phyloP scores from a whole-genome alignment of 2,329 filamentous ascomycete genomes.

The Paraphoma chrysanthemicola region DNA sequence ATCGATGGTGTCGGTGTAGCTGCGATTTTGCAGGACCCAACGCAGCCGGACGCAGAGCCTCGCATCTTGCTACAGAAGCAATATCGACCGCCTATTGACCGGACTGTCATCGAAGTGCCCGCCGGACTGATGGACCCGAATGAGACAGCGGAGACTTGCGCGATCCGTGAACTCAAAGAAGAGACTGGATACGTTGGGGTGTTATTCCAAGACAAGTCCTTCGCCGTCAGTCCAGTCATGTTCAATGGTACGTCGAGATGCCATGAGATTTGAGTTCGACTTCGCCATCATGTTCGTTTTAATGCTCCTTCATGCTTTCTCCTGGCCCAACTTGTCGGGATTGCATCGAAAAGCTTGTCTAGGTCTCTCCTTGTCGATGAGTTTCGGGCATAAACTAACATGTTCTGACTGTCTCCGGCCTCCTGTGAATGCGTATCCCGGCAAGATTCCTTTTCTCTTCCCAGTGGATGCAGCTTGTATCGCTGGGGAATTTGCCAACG shows the following conservation, averaged over 20 bases:
- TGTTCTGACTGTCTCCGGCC: too few species aligned
- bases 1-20: conserved; percentile 79
- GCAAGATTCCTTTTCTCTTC: too few species aligned
- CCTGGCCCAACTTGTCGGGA: too few species aligned
- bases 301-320: neutral
- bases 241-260: conserved; percentile 48
- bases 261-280: neutral
- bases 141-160: conserved; percentile 64
- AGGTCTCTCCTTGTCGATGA: too few species aligned
- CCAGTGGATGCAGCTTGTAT: too few species aligned
- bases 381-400: too few species aligned
- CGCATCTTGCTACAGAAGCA: conserved; percentile 55
- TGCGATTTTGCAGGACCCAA: conserved; percentile 63
- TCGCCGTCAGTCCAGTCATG: conserved; percentile 50
- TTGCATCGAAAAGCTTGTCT: neutral
- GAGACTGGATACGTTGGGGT: conserved; percentile 69
- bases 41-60: conserved; percentile 37
- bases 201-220: conserved; percentile 37
- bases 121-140: conserved; percentile 67
- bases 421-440: too few species aligned
- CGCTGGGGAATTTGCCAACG: too few species aligned
- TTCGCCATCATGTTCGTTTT: neutral
- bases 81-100: conserved; percentile 67
- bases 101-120: conserved; percentile 68
- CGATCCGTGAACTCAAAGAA: conserved; percentile 67